Base-by-base conservation (phyloP, 331 rosid species). In the Dryas integrifolia region DNA sequence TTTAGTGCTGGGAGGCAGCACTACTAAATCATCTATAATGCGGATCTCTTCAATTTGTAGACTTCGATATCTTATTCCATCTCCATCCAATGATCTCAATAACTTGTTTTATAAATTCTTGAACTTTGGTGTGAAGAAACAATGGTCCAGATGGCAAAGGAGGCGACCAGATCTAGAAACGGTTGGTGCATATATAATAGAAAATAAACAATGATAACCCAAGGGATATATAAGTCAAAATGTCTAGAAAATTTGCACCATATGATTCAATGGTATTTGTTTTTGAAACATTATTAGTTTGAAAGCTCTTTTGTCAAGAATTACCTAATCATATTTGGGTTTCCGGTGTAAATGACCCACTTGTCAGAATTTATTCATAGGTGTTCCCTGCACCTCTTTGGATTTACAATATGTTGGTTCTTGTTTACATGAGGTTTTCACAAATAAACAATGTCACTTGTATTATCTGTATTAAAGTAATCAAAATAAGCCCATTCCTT, bases 131-230 rank as follows among this genome's bases (percentile, higher is more conserved):
- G 21, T 56, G 60, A 86, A 91, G 39, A 96, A 89, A 50, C 91
- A 88, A 67, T 95, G 97, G 97, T 95, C 98, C 65, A 88, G 98
- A 77, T 95, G 98, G 98, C 97, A 95, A 77, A 88, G 98, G 82
- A 95, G 97, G 83, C 78, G 80, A 65, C 97, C 98, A 1, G 98
- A 95, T 79, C 75, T 75, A 84, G 98, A 95, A 82, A 92, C 96
- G 89, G 98, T 95, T 67, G 71, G 97, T 89, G 69, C 68, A 52
- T 76, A 52, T n/a, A 63, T 43, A 51, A 35, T 57, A 53, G 43
- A 69, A 49, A 26, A 26, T 1, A 6, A 67, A 47, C 40, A 12
- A 40, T 4, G 58, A 53, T 45, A 43, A 60, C 49, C 9, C 49
- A 41, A 48, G 0, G 67, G 26, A 44, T 14, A 4, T 41, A 62